These are phyloP conservation scores for Ophiostoma pallidulum DNA, from an alignment of 2,329 filamentous ascomycete genomes.

Conservation along the genomic window DNA sequence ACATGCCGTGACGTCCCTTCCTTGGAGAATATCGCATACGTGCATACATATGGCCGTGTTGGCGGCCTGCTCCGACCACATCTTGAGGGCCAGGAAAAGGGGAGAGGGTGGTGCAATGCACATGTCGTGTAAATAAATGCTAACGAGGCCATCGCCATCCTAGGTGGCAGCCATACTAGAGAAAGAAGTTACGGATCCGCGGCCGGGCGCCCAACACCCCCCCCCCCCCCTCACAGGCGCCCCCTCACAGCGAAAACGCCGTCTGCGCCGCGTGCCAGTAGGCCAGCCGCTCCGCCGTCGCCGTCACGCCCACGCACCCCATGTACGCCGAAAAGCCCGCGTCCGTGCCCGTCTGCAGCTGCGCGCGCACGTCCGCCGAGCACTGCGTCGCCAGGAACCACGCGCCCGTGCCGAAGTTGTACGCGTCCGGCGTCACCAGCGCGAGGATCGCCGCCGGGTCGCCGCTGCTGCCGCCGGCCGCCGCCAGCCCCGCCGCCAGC, in stretches of 20 bases:
- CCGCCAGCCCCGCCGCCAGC: constrained; percentile 23
- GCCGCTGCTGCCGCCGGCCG: constrained; percentile 23
- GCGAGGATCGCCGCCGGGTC: constrained; percentile 33
- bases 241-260: constrained; percentile 35
- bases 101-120: no score
- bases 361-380: constrained; percentile 21
- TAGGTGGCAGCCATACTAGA: background rate
- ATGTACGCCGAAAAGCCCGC: constrained; percentile 37
- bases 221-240: no score
- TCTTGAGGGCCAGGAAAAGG: no score
- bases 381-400: constrained; percentile 44
- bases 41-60: no score
- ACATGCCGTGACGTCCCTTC: no score
- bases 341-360: constrained; percentile 30
- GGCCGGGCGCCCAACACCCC: no score
- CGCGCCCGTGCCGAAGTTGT: constrained; percentile 43
- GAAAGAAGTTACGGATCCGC: no score
- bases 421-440: constrained; percentile 37
- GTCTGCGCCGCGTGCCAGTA: constrained; percentile 39
- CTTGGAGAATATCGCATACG: no score
- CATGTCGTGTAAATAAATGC: no score
- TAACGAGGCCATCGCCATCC: no score
- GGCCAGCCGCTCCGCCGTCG: constrained; percentile 24
- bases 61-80: no score
- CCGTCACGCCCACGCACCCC: constrained; percentile 34